Percentiles rank a stretch among this genome's conserved stretches.
These are phyloP conservation scores for Lecanosticta acicola DNA, from an alignment of 2,329 filamentous ascomycete genomes.

Conservation along the genomic window DNA sequence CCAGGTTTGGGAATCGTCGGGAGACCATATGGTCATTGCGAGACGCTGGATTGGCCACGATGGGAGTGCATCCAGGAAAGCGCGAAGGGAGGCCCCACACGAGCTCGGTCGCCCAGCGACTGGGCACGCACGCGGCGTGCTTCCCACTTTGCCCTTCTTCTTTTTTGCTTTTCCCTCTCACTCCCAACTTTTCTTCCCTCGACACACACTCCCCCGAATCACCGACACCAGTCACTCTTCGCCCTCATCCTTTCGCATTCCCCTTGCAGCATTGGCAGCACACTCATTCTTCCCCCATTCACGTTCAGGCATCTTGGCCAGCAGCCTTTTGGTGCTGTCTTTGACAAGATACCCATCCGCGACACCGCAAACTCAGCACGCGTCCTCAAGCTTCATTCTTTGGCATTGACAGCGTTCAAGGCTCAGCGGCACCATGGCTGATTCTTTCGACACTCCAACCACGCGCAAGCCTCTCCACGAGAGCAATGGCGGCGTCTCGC, in stretches of 20 bases:
- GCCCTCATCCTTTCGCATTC: neutral
- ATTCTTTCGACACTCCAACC: neutral
- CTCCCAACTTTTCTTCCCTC: neutral
- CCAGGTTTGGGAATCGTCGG: neutral
- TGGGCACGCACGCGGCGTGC: neutral
- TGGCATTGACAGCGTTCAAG: neutral
- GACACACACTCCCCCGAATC: neutral
- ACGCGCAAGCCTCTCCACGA: neutral
- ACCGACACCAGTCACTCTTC: neutral
- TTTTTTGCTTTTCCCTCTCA: neutral
- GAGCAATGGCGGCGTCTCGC: neutral
- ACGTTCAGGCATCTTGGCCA: neutral
- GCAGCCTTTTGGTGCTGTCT: constrained; percentile 2
- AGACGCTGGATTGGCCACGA: neutral
- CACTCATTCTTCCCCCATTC: neutral
- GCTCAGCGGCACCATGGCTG: neutral
- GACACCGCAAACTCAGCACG: neutral
- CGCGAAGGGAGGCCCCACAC: neutral
- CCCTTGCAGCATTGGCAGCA: neutral
- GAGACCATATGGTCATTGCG: no score
- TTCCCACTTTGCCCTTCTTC: neutral
- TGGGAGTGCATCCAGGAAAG: neutral
- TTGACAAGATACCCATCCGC: neutral
- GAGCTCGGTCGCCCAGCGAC: neutral
- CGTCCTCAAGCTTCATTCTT: neutral